These are phyloP conservation scores for Leersia perrieri DNA, from an alignment of 176 grass and related monocot species.

Conservation along the genomic window DNA sequence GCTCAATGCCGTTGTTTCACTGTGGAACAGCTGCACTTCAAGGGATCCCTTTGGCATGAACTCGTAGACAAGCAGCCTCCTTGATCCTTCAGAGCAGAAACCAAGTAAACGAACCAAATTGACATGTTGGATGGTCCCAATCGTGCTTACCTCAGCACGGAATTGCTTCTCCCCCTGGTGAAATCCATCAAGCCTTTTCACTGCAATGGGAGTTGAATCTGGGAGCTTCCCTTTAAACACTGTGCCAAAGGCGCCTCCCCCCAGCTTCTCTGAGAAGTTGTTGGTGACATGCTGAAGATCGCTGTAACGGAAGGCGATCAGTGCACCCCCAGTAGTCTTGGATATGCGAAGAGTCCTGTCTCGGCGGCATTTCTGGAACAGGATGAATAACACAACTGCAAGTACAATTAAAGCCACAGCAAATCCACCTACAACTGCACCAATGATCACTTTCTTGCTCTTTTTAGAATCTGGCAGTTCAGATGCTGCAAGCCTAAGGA, in stretches of 20 bases:
- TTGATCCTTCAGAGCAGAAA: slow-evolving; percentile 70
- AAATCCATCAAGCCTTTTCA: slow-evolving; percentile 76
- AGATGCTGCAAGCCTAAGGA: slow-evolving; percentile 76
- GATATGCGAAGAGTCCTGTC: slow-evolving; percentile 44
- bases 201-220: slow-evolving; percentile 62
- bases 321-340: slow-evolving; percentile 45
- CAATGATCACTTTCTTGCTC: slow-evolving; percentile 34
- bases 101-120: slow-evolving; percentile 73
- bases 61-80: slow-evolving; percentile 69
- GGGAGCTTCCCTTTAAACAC: slow-evolving; percentile 72
- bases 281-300: slow-evolving; percentile 70
- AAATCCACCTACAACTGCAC: slow-evolving; percentile 42
- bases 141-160: slow-evolving; percentile 88
- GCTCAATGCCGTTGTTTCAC: slow-evolving; percentile 34
- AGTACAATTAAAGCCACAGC: slow-evolving; percentile 31
- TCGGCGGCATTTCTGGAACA: slow-evolving; percentile 41
- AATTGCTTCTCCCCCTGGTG: slow-evolving; percentile 91
- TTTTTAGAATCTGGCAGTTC: slow-evolving; percentile 58
- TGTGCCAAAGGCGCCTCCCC: slow-evolving; percentile 64
- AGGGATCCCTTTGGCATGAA: slow-evolving; percentile 85
- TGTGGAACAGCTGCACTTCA: slow-evolving; percentile 60
- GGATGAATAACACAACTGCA: slow-evolving; percentile 11
- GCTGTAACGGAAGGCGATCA: slow-evolving; percentile 60
- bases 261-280: slow-evolving; percentile 73
- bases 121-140: slow-evolving; percentile 79